Percentiles rank a stretch among this genome's conserved stretches.
Conservation (phyloP, 345 rosid species). For the Pseudoturritis turrita region DNA sequence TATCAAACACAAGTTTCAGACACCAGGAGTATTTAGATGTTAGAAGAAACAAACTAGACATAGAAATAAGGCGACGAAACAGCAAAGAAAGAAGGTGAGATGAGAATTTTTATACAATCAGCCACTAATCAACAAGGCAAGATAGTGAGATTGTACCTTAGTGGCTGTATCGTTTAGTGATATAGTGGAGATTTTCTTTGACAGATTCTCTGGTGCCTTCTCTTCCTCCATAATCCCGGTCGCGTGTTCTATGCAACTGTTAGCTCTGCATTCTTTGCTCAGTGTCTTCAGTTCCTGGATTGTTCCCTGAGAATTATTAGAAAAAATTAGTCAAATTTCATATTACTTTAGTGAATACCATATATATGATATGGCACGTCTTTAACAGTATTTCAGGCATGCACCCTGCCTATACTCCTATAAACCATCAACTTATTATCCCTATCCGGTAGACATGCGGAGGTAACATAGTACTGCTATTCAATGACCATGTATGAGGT, state of each 20-base stretch:
- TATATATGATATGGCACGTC: not conserved
- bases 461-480: constrained; percentile 1
- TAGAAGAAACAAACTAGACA: not conserved
- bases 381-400: not conserved
- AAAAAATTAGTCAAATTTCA: not conserved
- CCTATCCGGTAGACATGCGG: not conserved
- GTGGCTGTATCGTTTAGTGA: constrained; percentile 56
- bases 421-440: not conserved
- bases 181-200: constrained; percentile 64
- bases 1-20: not conserved
- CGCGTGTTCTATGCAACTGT: constrained; percentile 94
- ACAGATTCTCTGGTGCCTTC: constrained; percentile 77
- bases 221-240: constrained; percentile 68
- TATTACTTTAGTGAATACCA: not conserved
- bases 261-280: constrained; percentile 69
- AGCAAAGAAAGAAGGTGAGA: not conserved
- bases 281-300: constrained; percentile 59
- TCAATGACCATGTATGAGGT: not conserved
- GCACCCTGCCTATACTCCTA: not conserved
- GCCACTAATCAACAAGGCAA: not conserved
- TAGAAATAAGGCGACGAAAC: not conserved
- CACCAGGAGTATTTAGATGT: not conserved
- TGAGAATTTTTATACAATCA: not conserved
- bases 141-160: constrained; percentile 44
- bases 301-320: constrained; percentile 37